Percentiles rank a stretch among this genome's conserved stretches.
Evolutionary conservation across 2,329 filamentous ascomycete genomes (phyloP).

Genomic region (Verticillium isaacii): DNA sequence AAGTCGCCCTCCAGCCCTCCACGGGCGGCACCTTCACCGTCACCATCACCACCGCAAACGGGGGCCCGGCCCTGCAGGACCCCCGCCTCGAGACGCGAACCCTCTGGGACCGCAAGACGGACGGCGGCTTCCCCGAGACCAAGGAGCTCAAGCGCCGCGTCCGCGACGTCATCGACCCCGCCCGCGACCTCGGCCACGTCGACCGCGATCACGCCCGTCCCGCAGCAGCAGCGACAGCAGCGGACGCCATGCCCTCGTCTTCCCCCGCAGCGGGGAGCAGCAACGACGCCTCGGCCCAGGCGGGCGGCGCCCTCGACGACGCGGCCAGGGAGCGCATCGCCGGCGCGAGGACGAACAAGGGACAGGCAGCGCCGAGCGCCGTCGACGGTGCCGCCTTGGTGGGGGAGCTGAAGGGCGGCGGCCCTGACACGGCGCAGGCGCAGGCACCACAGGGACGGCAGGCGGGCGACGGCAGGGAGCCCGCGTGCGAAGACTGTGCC

Average conservation of each 20-base stretch:
- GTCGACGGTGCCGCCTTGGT: background rate
- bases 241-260: background rate
- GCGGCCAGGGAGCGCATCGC: conserved; percentile 5
- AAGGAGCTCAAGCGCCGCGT: conserved; percentile 86
- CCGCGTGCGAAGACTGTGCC: conserved; percentile 8
- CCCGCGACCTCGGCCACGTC: conserved; percentile 75
- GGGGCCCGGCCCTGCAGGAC: conserved; percentile 7
- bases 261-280: conserved; percentile 1
- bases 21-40: conserved; percentile 83
- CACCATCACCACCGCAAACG: conserved; percentile 45
- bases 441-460: background rate
- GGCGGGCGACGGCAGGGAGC: background rate
- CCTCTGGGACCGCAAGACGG: conserved; percentile 82
- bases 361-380: conserved; percentile 4
- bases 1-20: conserved; percentile 79
- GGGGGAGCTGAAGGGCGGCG: conserved; percentile 2
- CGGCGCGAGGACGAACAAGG: conserved; percentile 10
- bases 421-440: background rate
- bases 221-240: background rate
- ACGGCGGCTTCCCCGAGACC: conserved; percentile 90
- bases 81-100: conserved; percentile 39
- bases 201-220: conserved; percentile 46
- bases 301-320: conserved; percentile 2
- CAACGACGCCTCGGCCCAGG: conserved; percentile 4
- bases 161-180: conserved; percentile 76